Percentiles rank a stretch among this genome's conserved stretches.
Evolutionary conservation across 129 eudicot genomes (phyloP).

Genomic region (Flaveria linearis): DNA sequence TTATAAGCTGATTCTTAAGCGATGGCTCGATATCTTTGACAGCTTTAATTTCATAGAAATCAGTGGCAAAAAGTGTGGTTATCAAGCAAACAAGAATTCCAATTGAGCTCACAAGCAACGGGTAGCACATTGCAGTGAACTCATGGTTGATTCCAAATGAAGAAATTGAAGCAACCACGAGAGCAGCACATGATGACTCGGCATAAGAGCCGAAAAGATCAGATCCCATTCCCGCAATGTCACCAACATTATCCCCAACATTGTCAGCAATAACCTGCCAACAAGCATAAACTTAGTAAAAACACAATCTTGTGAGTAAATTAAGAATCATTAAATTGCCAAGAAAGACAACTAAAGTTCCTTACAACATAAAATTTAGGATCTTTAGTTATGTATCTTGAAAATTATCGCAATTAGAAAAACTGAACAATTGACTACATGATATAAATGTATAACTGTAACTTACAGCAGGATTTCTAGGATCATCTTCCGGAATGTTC

Average conservation of each 20-base stretch:
- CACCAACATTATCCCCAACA: constrained; percentile 81
- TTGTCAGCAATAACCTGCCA: constrained; percentile 77
- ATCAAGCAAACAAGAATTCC: constrained; percentile 73
- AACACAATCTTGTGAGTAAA: background rate
- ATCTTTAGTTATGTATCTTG: background rate
- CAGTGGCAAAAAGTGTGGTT: constrained; percentile 74
- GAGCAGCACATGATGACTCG: constrained; percentile 79
- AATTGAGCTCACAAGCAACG: constrained; percentile 66
- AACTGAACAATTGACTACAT: background rate
- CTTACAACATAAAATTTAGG: background rate
- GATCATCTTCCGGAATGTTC: constrained; percentile 80
- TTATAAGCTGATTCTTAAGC: constrained; percentile 66
- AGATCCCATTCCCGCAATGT: constrained; percentile 84
- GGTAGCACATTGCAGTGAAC: constrained; percentile 67
- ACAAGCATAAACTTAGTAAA: background rate
- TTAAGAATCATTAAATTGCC: background rate
- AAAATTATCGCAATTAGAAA: background rate
- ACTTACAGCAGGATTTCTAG: constrained; percentile 80
- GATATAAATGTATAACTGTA: background rate
- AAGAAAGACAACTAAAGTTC: background rate
- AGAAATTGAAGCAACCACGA: constrained; percentile 75
- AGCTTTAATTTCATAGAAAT: constrained; percentile 58
- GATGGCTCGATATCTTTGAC: constrained; percentile 80
- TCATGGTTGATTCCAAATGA: constrained; percentile 72
- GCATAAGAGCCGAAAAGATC: constrained; percentile 82